Base-by-base conservation (phyloP, 805 yeast genomes). In the Yarrowia sp. region DNA sequence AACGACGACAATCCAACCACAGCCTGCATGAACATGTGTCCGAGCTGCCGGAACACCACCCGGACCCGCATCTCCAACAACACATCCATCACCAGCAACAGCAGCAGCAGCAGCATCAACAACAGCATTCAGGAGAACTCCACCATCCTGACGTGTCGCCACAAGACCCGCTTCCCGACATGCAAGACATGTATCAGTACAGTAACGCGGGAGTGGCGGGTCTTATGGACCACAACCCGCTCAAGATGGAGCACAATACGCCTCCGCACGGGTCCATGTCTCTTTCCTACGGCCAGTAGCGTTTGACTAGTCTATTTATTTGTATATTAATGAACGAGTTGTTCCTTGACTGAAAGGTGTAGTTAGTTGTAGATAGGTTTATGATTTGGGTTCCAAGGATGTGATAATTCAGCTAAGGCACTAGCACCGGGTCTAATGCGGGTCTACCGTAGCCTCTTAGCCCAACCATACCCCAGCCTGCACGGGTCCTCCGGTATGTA, bases 1-100 rank as follows among this genome's bases (percentile, higher is more conserved):
- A 48, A 41, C 55, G 55, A 17, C 55, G 55, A 14, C 55, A 48
- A 15, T 48, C 55, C 8, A 48, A 48, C 55, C 55, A 48, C 39
- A 48, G 41, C 13, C 55, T 33, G n/a, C n/a, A n/a, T n/a, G n/a
- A n/a, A n/a, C n/a, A n/a, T n/a, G n/a, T n/a, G n/a, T n/a, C n/a
- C n/a, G n/a, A n/a, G n/a, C n/a, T n/a, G n/a, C n/a, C n/a, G n/a
- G n/a, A n/a, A n/a, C n/a, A 36, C 18, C 22, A 50, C 33, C 42
- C 35, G 18, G 42, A 50, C 10, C 58, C 42, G 43, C 58, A 51
- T 38, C 14, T 51, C 14, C 58, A 36, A 38, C 58, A 51, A 8
- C 58, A 51, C 6, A 51, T 38, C 13, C 58, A 36, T 9, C 58
- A 51, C 18, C 43, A 51, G 38, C 58, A 51, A 11, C 41, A 50